Percentiles rank a stretch among this genome's conserved stretches.
Evolutionary conservation across 164 flowering plant species (phyloP).

Genomic region (Aristolochia californica): DNA sequence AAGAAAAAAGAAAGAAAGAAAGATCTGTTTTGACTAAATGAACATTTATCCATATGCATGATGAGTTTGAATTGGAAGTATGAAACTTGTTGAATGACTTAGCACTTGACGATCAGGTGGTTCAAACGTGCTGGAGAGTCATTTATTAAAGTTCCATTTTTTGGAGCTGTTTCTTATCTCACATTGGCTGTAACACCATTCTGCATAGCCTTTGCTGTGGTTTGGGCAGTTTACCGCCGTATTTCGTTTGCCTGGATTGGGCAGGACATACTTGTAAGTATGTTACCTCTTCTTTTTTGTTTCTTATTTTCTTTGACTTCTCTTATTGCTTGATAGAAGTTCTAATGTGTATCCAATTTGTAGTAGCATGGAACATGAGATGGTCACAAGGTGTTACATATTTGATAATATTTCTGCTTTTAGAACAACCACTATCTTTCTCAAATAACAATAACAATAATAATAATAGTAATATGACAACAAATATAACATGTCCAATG

Average conservation of each 20-base stretch:
- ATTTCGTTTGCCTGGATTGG: slow-evolving; percentile 91
- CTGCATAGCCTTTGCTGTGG: slow-evolving; percentile 80
- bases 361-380: no score
- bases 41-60: no score
- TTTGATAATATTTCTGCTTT: no score
- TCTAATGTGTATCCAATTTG: no score
- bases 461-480: no score
- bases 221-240: slow-evolving; percentile 86
- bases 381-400: no score
- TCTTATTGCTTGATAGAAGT: no score
- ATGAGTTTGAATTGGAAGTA: no score
- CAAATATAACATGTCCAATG: no score
- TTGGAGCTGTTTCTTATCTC: slow-evolving; percentile 87
- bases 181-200: slow-evolving; percentile 84
- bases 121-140: slow-evolving; percentile 62
- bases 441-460: background rate
- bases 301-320: background rate
- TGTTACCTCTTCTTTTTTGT: background rate
- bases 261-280: slow-evolving; percentile 94
- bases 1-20: no score
- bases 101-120: slow-evolving; percentile 34
- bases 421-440: background rate
- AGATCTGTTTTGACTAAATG: no score
- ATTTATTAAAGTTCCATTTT: slow-evolving; percentile 71
- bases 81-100: no score